phyloP scores from a whole-genome alignment of 139 green algal species.

The Diplosphaera chodatii region DNA sequence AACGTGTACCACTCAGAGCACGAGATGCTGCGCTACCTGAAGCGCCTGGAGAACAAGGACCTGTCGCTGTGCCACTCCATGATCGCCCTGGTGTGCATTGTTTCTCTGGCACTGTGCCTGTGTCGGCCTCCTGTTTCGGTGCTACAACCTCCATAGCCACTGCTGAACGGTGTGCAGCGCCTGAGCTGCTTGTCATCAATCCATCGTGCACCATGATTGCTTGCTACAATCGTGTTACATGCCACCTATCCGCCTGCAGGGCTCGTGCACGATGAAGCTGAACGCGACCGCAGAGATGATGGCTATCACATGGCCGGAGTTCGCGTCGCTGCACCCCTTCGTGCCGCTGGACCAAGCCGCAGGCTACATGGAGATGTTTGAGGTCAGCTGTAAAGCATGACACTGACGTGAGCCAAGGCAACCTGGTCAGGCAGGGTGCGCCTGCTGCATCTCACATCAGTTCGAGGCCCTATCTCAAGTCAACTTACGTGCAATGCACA shows the following conservation, averaged over 20 bases:
- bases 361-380: slow-evolving; percentile 95
- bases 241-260: slow-evolving; percentile 13
- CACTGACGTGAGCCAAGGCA: no score
- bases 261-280: slow-evolving; percentile 99
- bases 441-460: no score
- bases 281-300: slow-evolving; percentile 99
- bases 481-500: neutral
- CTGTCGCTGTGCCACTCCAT: slow-evolving; percentile 93
- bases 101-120: neutral
- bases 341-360: slow-evolving; percentile 77
- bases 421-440: no score
- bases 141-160: no score
- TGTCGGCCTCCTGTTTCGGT: neutral
- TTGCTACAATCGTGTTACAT: no score
- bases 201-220: no score
- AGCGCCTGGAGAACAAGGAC: slow-evolving; percentile 95
- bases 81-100: slow-evolving; percentile 86
- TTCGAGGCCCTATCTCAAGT: neutral
- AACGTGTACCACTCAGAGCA: slow-evolving; percentile 92
- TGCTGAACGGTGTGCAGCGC: no score
- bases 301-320: slow-evolving; percentile 96
- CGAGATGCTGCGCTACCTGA: slow-evolving; percentile 94
- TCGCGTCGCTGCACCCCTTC: slow-evolving; percentile 96
- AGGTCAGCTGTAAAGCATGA: slow-evolving; percentile 12
- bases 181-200: no score